Evolutionary conservation across 352 stramenopile genomes (phyloP), one percentile per base, ranked within the genome.

Genomic region (Globisporangium takayamanum): DNA sequence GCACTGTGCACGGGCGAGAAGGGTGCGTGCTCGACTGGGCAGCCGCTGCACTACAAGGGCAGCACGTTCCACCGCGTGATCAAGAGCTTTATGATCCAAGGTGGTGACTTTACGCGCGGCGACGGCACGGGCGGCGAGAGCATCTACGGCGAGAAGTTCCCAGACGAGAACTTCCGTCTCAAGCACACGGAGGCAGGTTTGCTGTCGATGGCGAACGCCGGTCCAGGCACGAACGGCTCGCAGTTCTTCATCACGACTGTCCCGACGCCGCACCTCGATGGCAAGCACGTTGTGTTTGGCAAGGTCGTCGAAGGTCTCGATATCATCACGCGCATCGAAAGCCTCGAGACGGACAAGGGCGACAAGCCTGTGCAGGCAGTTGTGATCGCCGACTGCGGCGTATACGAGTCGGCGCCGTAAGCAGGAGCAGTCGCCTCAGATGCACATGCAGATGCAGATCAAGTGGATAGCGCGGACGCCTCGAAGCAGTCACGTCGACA

Each of bases 201-300:
- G 55, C 71, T 99, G 52, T 98, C 92, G 42, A 99, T 98, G 95
- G 95, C 95, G 1, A 99, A 99, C 80, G 87, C 93, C 12, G 95
- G 95, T 22, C 94, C 96, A 39, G 90, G 93, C 70, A 98, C 96
- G 58, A 99, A 99, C 72, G 93, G 95, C 50, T 98, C 90, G 57
- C 96, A 99, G 87, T 98, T 99, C 75, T 99, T 98, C 75, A 89
- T 99, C 69, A 96, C 87, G 70, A 92, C 88, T 26, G 83, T 92
- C 62, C 72, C 95, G 52, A 99, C 95, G 60, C 87, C 94, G 36
- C 98, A 97, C 73, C 80, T 99, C 53, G 96, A 99, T 68, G 93
- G 89, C 66, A 98, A 98, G 78, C 97, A 99, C 85, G 94, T 98
- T 41, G 97, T 99, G 6, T 99, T 99, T 74, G 97, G 96, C 44